Evolutionary conservation across 2,329 filamentous ascomycete species (phyloP).

Genomic region (Microsporum canis): DNA sequence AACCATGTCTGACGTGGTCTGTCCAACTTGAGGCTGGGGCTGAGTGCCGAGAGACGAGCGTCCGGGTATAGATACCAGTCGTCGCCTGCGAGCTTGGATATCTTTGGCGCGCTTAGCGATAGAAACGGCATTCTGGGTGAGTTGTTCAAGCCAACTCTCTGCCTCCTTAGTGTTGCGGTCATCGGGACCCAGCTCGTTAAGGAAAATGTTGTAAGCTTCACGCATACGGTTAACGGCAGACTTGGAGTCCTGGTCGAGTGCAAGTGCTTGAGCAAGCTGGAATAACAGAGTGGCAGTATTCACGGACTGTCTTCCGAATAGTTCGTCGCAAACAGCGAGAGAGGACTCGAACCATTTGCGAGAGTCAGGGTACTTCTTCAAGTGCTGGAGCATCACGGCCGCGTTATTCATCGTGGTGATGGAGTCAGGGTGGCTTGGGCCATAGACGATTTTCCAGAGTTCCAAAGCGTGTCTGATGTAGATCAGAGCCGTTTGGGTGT

Average conservation of each 20-base stretch:
- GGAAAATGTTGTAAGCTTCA: conserved; percentile 93
- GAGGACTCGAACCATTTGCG: conserved; percentile 95
- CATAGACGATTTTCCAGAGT: conserved; percentile 96
- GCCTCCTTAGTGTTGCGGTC: conserved; percentile 98
- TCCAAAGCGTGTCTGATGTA: conserved; percentile 89
- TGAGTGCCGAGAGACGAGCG: conserved; percentile 47
- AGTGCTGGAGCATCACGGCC: conserved; percentile 92
- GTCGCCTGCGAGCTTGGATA: conserved; percentile 60
- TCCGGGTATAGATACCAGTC: conserved; percentile 58
- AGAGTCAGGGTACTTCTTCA: conserved; percentile 91
- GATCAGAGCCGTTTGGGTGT: conserved; percentile 73
- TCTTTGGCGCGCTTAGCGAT: conserved; percentile 92
- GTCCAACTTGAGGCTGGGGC: conserved; percentile 52
- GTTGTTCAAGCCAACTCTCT: conserved; percentile 88
- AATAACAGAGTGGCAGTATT: conserved; percentile 92
- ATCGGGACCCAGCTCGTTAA: conserved; percentile 69
- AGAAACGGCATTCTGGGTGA: conserved; percentile 88
- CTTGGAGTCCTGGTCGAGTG: conserved; percentile 91
- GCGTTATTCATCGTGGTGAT: conserved; percentile 99
- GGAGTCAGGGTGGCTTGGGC: conserved; percentile 83
- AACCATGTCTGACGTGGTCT: conserved; percentile 41
- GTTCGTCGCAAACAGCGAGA: conserved; percentile 72
- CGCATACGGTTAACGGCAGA: conserved; percentile 86
- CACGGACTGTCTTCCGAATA: conserved; percentile 81
- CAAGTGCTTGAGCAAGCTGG: conserved; percentile 90